A percentile compares a stretch with the other conserved stretches of the same genome.
These are phyloP conservation scores for Alopecurus myosuroides DNA, from an alignment of 176 grass and related monocot species.

Conservation along the genomic window DNA sequence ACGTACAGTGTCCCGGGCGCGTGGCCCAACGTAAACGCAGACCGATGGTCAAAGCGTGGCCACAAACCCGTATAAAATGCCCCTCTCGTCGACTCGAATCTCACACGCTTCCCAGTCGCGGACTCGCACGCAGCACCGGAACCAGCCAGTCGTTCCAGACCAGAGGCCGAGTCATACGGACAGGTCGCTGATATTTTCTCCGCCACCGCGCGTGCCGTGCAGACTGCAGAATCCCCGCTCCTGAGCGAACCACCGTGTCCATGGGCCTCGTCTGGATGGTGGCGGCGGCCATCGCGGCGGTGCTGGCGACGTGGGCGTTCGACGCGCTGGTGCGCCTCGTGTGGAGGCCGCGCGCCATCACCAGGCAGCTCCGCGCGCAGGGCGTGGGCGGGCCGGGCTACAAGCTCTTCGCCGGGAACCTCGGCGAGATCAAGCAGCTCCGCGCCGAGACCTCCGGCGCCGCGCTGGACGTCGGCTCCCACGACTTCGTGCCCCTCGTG, in stretches of 20 bases:
- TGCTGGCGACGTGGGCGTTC: constrained; percentile 24
- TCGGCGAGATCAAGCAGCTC: constrained; percentile 42
- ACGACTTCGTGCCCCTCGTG: constrained; percentile 51
- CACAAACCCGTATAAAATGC: neutral
- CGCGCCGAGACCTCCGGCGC: neutral
- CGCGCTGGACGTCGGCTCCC: constrained; percentile 14
- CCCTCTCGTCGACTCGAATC: neutral
- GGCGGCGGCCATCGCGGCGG: neutral
- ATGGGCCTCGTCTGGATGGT: constrained; percentile 16
- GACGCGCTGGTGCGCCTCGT: constrained; percentile 25
- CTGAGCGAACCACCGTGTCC: neutral
- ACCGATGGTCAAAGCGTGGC: neutral
- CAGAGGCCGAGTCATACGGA: too few species aligned
- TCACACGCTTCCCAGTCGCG: neutral
- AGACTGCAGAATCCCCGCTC: neutral
- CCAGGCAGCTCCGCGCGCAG: constrained; percentile 27
- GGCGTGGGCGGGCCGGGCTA: constrained; percentile 39
- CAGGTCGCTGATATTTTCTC: neutral
- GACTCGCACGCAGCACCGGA: neutral
- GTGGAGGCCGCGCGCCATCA: constrained; percentile 31
- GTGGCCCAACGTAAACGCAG: too few species aligned
- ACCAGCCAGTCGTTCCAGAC: too few species aligned
- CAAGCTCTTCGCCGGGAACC: constrained; percentile 36
- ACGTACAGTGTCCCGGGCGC: too few species aligned
- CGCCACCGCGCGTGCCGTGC: neutral